These are phyloP conservation scores for Syzygium aqueum DNA, from an alignment of 345 rosid species.

Conservation along the genomic window DNA sequence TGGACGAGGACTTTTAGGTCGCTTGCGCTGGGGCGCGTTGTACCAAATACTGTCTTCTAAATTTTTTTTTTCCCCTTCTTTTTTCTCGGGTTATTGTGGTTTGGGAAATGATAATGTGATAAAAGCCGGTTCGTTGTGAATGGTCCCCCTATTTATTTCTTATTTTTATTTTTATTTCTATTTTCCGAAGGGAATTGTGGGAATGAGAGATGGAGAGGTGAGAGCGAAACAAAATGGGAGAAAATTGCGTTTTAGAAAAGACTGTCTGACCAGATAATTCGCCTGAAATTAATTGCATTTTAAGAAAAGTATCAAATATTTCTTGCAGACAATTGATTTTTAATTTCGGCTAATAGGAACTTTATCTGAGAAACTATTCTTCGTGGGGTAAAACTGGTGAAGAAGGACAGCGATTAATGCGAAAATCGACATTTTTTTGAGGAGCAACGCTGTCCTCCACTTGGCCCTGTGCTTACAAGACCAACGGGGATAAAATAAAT, in stretches of 20 bases:
- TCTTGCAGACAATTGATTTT: not conserved
- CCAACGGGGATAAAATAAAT: not conserved
- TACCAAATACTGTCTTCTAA: not conserved
- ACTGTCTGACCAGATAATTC: not conserved
- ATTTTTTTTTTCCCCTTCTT: not conserved
- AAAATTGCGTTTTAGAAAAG: not conserved
- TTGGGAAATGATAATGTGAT: not conserved
- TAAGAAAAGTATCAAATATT: not conserved
- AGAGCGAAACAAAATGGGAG: not conserved
- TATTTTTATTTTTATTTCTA: not conserved
- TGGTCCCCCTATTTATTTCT: not conserved
- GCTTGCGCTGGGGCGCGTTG: no score
- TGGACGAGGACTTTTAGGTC: constrained; percentile 67
- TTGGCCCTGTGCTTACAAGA: not conserved
- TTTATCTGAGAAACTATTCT: not conserved
- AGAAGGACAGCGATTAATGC: not conserved
- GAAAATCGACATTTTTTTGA: not conserved
- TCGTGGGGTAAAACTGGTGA: not conserved
- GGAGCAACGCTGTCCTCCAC: not conserved
- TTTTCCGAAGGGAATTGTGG: not conserved
- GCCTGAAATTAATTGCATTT: not conserved
- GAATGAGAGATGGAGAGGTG: not conserved
- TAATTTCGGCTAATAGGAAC: not conserved
- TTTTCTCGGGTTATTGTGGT: not conserved
- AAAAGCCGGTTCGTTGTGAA: not conserved